These are phyloP conservation scores for Aspergillus arachidicola DNA, from an alignment of 2,329 filamentous ascomycete species.

Conservation along the genomic window DNA sequence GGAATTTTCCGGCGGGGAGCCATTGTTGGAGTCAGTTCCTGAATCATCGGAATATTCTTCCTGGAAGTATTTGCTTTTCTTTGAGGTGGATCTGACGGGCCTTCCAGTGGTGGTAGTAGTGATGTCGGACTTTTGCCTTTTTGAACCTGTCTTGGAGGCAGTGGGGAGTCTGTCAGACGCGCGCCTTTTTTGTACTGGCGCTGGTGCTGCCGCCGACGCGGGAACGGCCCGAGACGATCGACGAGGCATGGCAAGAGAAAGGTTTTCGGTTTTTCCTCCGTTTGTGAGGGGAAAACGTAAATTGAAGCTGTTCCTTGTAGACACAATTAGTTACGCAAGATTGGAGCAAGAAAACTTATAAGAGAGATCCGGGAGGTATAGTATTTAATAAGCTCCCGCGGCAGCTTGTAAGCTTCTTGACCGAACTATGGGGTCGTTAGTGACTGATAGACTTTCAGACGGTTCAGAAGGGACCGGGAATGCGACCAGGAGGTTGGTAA, in stretches of 20 bases:
- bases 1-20: constrained; percentile 18
- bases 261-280: background rate
- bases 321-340: constrained; percentile 13
- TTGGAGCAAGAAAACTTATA: background rate
- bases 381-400: constrained; percentile 11
- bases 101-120: constrained; percentile 16
- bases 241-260: constrained; percentile 34
- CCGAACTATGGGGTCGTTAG: constrained; percentile 16
- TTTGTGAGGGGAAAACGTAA: background rate
- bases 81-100: constrained; percentile 42
- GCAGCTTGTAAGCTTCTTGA: constrained; percentile 11
- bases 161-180: constrained; percentile 35
- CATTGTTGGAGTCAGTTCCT: constrained; percentile 35
- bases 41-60: constrained; percentile 39
- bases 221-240: constrained; percentile 41
- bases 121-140: constrained; percentile 35
- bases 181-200: constrained; percentile 36
- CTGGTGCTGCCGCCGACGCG: constrained; percentile 33
- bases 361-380: constrained; percentile 4
- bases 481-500: constrained; percentile 30
- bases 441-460: constrained; percentile 23
- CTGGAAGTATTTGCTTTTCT: constrained; percentile 56
- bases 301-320: constrained; percentile 1
- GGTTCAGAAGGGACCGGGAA: constrained; percentile 22
- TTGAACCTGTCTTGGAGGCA: constrained; percentile 29